Evolutionary conservation across 257 asterid genomes (phyloP), one percentile per base, ranked within the genome.

Genomic region (Schizonepeta tenuifolia): DNA sequence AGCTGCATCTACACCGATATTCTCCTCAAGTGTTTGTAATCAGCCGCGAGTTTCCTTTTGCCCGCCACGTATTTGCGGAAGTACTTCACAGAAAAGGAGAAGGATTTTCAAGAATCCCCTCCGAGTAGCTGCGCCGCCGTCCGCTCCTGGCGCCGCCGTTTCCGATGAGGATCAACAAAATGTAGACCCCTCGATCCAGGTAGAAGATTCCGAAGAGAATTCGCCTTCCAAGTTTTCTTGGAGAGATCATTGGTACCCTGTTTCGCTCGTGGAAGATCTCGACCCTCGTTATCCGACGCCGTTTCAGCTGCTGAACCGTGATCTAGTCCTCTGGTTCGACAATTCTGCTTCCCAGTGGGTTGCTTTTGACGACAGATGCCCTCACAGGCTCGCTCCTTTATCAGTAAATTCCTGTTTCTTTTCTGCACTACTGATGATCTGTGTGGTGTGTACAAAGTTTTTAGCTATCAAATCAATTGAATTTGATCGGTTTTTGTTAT

Each of bases 231-330:
- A 90, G 44, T 95, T 95, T 75, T 86, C 93, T 6, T 92, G 99
- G 99, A 83, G 97, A 69, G 98, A 92, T 71, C 96, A 92, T 46
- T 94, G 99, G 99, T 94, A 94, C 78, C 98, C 98, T 1, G 98
- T 94, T 67, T 92, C 99, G 67, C 89, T 94, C 18, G 81, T 92
- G 1, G 98, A 94, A 76, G 99, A 94, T 73, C 96, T 95, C 0
- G 95, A 95, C 76, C 89, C 92, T 3, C 80, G 80, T 65, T 65
- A 83, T 75, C 97, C 99, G 4, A 90, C 96, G 73, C 96, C 98
- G 13, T 95, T 92, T 73, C 99, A 95, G 82, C 94, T 95, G 24
- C 91, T 95, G 40, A 95, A 95, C 73, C 86, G 98, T 15, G 98
- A 95, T 71, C 85, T 95, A 33, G 99, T 92, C 53, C 86, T 95